phyloP scores from a whole-genome alignment of 169 alveolate species.

The Cryptosporidium xiaoi region DNA sequence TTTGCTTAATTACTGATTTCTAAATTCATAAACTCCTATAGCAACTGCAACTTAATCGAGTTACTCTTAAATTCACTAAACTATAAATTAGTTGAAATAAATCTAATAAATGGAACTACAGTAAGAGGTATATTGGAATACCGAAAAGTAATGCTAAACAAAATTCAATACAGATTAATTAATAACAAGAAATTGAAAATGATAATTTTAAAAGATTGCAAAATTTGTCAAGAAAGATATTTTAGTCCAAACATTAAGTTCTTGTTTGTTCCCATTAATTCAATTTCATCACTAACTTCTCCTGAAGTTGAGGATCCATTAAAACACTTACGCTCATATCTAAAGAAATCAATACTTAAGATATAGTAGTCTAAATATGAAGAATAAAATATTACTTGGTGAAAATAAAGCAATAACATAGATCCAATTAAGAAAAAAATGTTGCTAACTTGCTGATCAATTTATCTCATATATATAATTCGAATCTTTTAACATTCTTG shows the following conservation, averaged over 20 bases:
- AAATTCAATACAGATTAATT: constrained; percentile 17
- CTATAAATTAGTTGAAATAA: constrained; percentile 9
- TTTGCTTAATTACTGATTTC: background rate
- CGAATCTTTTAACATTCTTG: too few species aligned
- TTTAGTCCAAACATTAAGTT: background rate
- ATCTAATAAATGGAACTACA: constrained; percentile 44
- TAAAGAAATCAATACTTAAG: constrained; percentile 28
- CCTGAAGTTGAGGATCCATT: constrained; percentile 64
- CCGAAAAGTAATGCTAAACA: constrained; percentile 15
- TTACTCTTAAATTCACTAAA: constrained; percentile 34
- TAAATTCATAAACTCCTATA: background rate
- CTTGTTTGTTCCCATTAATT: constrained; percentile 48
- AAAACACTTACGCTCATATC: constrained; percentile 12
- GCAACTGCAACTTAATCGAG: constrained; percentile 30
- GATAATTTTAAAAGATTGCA: constrained; percentile 26
- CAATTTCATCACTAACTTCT: constrained; percentile 53
- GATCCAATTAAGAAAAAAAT: too few species aligned
- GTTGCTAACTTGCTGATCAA: too few species aligned
- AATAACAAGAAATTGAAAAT: constrained; percentile 35
- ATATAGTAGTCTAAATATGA: background rate
- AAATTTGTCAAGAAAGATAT: background rate
- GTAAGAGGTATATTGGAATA: constrained; percentile 49
- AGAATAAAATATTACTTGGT: too few species aligned
- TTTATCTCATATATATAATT: too few species aligned
- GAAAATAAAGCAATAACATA: too few species aligned